These are phyloP conservation scores for Leptomonas pyrrhocoris DNA, from an alignment of 208 protist species.

Conservation along the genomic window DNA sequence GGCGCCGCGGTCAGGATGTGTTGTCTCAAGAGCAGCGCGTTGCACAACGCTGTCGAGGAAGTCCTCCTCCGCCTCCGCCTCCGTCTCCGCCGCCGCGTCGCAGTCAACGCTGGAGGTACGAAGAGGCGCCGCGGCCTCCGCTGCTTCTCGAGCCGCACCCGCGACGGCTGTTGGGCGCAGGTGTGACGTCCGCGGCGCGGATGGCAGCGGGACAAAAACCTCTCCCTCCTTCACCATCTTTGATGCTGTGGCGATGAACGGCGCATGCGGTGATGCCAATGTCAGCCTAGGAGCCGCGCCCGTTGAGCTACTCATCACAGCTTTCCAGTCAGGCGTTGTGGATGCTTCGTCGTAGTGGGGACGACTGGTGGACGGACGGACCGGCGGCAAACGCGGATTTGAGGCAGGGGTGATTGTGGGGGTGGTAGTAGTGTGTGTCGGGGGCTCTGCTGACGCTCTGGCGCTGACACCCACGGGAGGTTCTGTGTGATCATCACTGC, in stretches of 20 bases:
- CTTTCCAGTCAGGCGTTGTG: background rate
- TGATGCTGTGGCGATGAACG: background rate
- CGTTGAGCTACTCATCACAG: background rate
- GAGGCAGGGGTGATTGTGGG: background rate
- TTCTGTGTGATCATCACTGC: background rate
- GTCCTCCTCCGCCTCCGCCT: no score
- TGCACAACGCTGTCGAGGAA: no score
- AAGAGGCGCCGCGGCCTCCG: background rate
- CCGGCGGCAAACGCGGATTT: slow-evolving; percentile 1
- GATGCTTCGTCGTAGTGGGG: background rate
- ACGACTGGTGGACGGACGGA: background rate
- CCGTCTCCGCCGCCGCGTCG: background rate
- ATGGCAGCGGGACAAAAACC: no score
- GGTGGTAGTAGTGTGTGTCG: background rate
- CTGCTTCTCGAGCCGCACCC: no score
- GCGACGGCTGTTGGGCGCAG: no score
- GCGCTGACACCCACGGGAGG: background rate
- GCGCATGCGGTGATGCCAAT: no score
- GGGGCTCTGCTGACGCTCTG: no score
- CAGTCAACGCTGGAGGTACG: no score
- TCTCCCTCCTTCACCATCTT: no score
- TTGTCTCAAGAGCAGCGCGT: no score
- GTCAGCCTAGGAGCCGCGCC: background rate
- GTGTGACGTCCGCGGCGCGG: no score
- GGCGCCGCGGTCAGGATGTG: no score